A percentile compares a stretch with the other conserved stretches of the same genome.
phyloP scores from a whole-genome alignment of 768 basidiomycete genomes.

The Pleurotus giganteus region DNA sequence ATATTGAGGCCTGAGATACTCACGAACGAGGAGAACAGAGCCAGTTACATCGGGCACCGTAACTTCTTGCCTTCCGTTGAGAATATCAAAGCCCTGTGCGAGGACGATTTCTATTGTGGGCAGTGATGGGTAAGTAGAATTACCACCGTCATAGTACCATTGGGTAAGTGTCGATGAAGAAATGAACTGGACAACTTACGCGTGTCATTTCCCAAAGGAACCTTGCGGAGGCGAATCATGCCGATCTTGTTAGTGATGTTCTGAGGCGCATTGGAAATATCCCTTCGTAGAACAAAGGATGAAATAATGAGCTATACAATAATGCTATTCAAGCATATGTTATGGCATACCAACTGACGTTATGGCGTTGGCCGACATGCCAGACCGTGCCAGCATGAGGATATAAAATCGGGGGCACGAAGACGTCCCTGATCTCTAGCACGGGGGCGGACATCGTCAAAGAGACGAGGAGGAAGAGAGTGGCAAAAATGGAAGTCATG shows the following conservation, averaged over 20 bases:
- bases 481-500: slow-evolving; percentile 16
- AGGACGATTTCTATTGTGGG: slow-evolving; percentile 14
- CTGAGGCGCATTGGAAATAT: slow-evolving; percentile 36
- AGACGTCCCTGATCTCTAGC: slow-evolving; percentile 44
- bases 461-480: slow-evolving; percentile 20
- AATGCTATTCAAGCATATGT: slow-evolving; percentile 6
- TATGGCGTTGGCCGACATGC: slow-evolving; percentile 35
- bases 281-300: slow-evolving; percentile 27
- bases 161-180: not conserved
- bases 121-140: no score
- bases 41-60: slow-evolving; percentile 33
- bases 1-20: slow-evolving; percentile 19
- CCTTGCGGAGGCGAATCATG: slow-evolving; percentile 38
- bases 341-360: slow-evolving; percentile 43
- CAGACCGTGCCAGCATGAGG: slow-evolving; percentile 37
- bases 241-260: slow-evolving; percentile 49
- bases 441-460: slow-evolving; percentile 29
- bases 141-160: not conserved
- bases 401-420: slow-evolving; percentile 37
- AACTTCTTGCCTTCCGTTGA: slow-evolving; percentile 29
- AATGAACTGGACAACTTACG: not conserved
- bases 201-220: slow-evolving; percentile 18
- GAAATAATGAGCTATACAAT: not conserved
- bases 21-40: slow-evolving; percentile 34
- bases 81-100: slow-evolving; percentile 35